Evolutionary conservation across 2,329 filamentous ascomycete genomes (phyloP), one percentile per base, ranked within the genome.

Genomic region (Myriangium duriaei): DNA sequence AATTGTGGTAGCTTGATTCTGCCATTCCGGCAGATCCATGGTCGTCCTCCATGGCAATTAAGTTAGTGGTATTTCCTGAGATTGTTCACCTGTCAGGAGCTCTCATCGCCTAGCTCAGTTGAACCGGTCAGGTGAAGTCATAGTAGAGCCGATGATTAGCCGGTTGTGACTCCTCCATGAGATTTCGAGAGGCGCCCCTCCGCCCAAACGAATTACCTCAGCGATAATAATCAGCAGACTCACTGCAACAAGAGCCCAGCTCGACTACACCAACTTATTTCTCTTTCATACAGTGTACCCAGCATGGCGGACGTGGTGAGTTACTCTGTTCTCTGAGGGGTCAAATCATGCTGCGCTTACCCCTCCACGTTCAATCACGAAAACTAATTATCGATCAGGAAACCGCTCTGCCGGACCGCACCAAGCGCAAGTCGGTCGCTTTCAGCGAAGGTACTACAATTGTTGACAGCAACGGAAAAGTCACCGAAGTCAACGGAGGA

Each of bases 361-460:
- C 35, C 35, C 35, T 37, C 35, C n/a, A 37, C 32, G n/a, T 7
- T 11, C 10, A n/a, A n/a, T n/a, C 12, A 13, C 13, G 11, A 37
- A 13, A 10, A 17, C 35, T 37, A 4, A 37, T 29, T 10, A 14
- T 30, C 12, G 6, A n/a, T 38, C 42, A 67, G 64, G 61, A 65
- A 53, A 57, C 62, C 46, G 49, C 59, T 44, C 51, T 59, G 26
- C 49, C 58, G 43, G 71, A 78, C 53, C 72, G 73, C 57, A 86
- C 82, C 62, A 76, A 80, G 55, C 81, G 87, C 65, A 94, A 96
- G 67, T 92, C 85, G 32, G 88, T 96, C 55, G 79, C 86, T 48
- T 96, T 96, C 62, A 87, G 80, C 58, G 82, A 91, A 63, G 83
- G 84, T 55, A 75, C 84, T 52, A 74, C 82, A 49, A 77, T 94